Evolutionary conservation across 1,284 basidiomycete genomes (phyloP), one percentile per base, ranked within the genome.

Genomic region (Inonotus hispidus): DNA sequence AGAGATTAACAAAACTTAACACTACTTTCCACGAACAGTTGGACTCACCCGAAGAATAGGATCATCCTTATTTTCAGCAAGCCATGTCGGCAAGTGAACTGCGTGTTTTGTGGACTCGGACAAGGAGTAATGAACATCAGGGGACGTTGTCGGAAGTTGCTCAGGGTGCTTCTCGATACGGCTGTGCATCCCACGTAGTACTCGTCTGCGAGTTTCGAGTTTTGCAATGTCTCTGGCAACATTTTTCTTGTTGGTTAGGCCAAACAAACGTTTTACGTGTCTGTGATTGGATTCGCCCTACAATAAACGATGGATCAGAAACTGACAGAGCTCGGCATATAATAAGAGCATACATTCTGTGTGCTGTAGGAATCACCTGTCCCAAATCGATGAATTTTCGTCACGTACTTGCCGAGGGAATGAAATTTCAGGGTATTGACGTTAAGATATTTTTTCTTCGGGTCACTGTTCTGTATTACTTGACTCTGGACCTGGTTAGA

Each of bases 21-120:
- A 32, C 8, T 32, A 8, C 8, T 32, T 32, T 8, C 8, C 4
- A 32, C 4, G 3, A 8, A 32, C 8, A 32, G 3, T 32, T 32
- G 3, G n/a, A 32, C 50, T 25, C 53, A 70, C 68, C 59, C 56
- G 56, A 2, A 66, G 19, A 6, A 68, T 68, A 0, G 63, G 64
- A 50, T 70, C 68, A 21, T 29, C 35, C 0, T 37, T 11, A 49
- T 67, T 41, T 5, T 55, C 29, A 1, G 14, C n/a, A 0, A 68
- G 37, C 64, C 63, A 67, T 2, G 16, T 19, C 3, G 21, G 25
- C 10, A 52, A 25, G 23, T 19, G 23, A 25, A 52, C 5, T 5
- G 5, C 16, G n/a, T 32, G 2, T 14, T 21, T 52, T 32, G 23
- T 52, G 5, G 23, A 52, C 10, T 2, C 8, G 3, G 49, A 16